These are phyloP conservation scores for Trichoderma sp. DNA, from an alignment of 2,329 filamentous ascomycete species.

Conservation along the genomic window DNA sequence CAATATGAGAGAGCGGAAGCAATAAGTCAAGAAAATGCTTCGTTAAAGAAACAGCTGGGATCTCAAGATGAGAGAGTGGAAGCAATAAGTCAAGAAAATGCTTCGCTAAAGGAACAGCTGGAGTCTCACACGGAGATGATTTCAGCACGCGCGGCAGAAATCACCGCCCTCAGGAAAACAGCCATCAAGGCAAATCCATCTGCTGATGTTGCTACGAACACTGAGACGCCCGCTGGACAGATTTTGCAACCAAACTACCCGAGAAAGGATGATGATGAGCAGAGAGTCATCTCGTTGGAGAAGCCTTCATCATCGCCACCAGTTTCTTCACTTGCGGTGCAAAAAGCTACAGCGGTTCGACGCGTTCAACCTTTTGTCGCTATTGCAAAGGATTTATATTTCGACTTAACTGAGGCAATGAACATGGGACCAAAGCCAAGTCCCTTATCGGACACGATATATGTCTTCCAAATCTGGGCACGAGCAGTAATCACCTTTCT, in stretches of 20 bases:
- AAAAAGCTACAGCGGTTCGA: not conserved
- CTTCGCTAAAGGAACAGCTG: not conserved
- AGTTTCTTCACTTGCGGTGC: not conserved
- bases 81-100: not conserved
- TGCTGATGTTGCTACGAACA: not conserved
- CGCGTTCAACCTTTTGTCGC: not conserved
- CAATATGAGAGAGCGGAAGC: not conserved
- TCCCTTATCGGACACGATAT: not conserved
- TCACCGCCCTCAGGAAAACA: not conserved
- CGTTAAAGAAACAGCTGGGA: too few relatives aligned
- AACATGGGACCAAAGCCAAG: not conserved
- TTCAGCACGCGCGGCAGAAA: not conserved
- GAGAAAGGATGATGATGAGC: not conserved
- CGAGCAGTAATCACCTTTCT: constrained; percentile 7
- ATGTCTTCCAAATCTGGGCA: not conserved
- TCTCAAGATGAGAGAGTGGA: not conserved
- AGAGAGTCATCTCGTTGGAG: not conserved
- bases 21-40: not conserved
- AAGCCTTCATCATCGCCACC: not conserved
- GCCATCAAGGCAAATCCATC: not conserved
- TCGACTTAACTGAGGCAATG: not conserved
- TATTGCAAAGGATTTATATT: not conserved
- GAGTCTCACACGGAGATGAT: not conserved
- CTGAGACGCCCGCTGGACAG: not conserved
- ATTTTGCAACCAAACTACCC: not conserved